These are phyloP conservation scores for Xylogone sp. DNA, from an alignment of 2,329 filamentous ascomycete genomes.

Conservation along the genomic window DNA sequence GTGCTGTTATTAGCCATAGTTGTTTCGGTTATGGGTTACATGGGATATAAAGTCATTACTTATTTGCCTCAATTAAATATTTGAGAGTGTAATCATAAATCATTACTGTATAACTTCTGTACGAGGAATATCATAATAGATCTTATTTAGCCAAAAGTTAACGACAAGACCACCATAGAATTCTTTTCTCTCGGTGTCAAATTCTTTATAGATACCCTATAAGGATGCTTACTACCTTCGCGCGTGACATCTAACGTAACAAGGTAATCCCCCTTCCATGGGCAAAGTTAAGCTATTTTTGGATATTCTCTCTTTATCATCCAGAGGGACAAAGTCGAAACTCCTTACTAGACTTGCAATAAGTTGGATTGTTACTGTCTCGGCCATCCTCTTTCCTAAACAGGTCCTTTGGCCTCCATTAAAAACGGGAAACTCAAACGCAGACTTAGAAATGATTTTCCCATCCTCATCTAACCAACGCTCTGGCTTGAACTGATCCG, in stretches of 20 bases:
- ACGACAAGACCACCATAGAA: no score
- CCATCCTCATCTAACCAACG: constrained; percentile 47
- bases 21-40: no score
- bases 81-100: no score
- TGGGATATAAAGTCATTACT: no score
- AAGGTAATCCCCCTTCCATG: constrained; percentile 57
- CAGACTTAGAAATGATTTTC: constrained; percentile 39
- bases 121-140: no score
- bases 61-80: no score
- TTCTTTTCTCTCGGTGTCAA: no score
- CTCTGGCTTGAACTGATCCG: constrained; percentile 51
- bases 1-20: no score
- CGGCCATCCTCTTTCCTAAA: constrained; percentile 62
- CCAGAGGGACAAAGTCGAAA: constrained; percentile 47
- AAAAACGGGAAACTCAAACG: constrained; percentile 60
- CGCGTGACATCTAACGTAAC: constrained; percentile 12
- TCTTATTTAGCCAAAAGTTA: no score
- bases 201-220: no score
- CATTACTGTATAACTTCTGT: no score
- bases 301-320: constrained; percentile 45
- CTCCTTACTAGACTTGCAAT: constrained; percentile 43
- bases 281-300: constrained; percentile 60
- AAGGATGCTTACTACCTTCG: background rate
- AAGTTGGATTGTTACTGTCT: constrained; percentile 53
- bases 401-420: constrained; percentile 60